Base-by-base conservation (phyloP, 1,284 basidiomycete genomes). In the Wolfiporia cocos region DNA sequence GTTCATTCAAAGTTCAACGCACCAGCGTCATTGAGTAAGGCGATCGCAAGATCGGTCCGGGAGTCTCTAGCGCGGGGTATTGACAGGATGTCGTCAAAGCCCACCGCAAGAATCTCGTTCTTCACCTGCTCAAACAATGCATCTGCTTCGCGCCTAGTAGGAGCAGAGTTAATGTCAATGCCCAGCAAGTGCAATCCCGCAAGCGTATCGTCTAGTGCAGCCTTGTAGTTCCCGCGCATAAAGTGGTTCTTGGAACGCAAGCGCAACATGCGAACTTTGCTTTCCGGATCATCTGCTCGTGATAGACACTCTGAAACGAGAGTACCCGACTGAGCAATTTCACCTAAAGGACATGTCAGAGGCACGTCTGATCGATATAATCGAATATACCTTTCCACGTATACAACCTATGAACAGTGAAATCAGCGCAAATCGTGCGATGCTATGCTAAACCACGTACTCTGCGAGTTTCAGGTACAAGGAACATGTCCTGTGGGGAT, bases 1-100 rank as follows among this genome's bases (percentile, higher is more conserved):
- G n/a, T n/a, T n/a, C n/a, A n/a, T n/a, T n/a, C n/a, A n/a, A n/a
- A n/a, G n/a, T n/a, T n/a, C n/a, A 14, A 52, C 66, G 35, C 48
- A 76, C 80, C 80, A 22, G 81, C 81, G 53, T 85, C 81, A 49
- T 81, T 81, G 15, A 85, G 65, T 34, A 85, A 59, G 4, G 72
- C 66, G 5, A 84, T 76, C 6, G 78, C 77, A 29, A 86, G 64
- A 51, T 84, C 78, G 7, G 69, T 75, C 37, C 70, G 66, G 0
- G 67, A 56, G 54, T 84, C 80, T 3, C 71, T 70, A 7, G 78
- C 71, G 11, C 71, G 65, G n/a, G 79, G 80, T 34, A 81, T 77
- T 26, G 66, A 57, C 12, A 83, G 59, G 45, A 86, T 80, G 42
- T 78, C 73, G 31, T 81, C 78, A 49, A 82, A 81, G 0, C 81